Base-by-base conservation (phyloP, 2,329 filamentous ascomycete genomes). In the Juglanconis juglandina region DNA sequence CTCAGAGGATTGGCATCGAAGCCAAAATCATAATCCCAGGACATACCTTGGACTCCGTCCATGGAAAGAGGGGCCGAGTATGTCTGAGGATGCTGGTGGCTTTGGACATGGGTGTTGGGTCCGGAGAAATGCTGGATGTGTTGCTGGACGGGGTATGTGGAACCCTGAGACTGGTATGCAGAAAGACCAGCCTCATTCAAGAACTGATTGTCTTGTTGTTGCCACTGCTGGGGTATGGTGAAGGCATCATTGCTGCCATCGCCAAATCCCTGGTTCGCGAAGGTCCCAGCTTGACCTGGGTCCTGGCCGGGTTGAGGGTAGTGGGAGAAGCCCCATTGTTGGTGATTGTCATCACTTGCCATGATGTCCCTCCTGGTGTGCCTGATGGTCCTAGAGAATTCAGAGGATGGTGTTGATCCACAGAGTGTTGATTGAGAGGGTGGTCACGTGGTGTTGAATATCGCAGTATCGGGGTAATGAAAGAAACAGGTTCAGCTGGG, bases 291-390 rank as follows among this genome's bases (percentile, higher is more conserved):
- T 46, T 61, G 61, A 32, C 50, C 51, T 53, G 54, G 9, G 14
- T 63, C 61, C 34, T 60, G 55, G 32, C 58, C 61, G 48, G 46
- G 39, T 17, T 63, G 61, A 11, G 42, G 51, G 14, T 47, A 63
- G 11, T 61, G 58, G 47, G 61, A 44, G 47, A 58, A 63, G 7
- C 49, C 61, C 61, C 61, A 63, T 58, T 56, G 58, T 58, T 63
- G 61, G 39, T 60, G 59, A 41, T 42, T 58, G 46, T 63, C 55
- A 52, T 58, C 61, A 61, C 51, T 63, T 53, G 59, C 55, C 58
- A 58, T 63, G 30, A n/a, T 47, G 6, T 9, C 4, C 17, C 32
- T 52, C 17, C 44, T 39, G 34, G 34, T 39, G 4, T 46, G 13
- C 48, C 34, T 10, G 10, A 33, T 13, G 9, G 13, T 30, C 44